A percentile compares a stretch with the other conserved stretches of the same genome.
phyloP scores from a whole-genome alignment of 306 rosid species.

The Hippophae rhamnoides region DNA sequence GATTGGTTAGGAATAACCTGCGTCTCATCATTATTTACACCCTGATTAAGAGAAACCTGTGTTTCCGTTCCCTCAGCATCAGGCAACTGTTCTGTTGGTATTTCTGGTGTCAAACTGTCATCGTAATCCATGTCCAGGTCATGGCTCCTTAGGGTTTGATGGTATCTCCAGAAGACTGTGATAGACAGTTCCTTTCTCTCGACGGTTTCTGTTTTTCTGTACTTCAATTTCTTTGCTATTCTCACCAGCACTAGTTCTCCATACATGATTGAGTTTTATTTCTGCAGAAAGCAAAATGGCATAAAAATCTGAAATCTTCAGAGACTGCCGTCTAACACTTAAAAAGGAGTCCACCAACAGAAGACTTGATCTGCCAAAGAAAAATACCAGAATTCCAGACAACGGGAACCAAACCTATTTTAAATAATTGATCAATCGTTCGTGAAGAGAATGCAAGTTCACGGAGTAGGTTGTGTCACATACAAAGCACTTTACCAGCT shows the following conservation, averaged over 20 bases:
- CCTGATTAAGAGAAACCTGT: conserved; percentile 22
- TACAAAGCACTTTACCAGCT: too few relatives aligned
- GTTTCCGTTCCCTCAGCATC: conserved; percentile 54
- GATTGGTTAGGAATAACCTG: conserved; percentile 18
- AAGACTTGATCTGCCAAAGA: too few relatives aligned
- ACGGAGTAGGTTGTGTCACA: too few relatives aligned
- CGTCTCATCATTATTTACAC: conserved; percentile 26
- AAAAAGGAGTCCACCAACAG: background rate
- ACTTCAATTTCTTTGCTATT: conserved; percentile 77
- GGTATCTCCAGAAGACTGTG: conserved; percentile 49
- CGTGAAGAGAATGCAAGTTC: too few relatives aligned
- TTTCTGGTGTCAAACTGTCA: conserved; percentile 67
- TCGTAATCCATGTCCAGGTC: conserved; percentile 88
- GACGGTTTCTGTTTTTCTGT: conserved; percentile 67
- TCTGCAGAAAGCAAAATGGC: conserved; percentile 57
- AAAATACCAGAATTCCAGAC: too few relatives aligned
- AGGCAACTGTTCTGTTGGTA: conserved; percentile 77
- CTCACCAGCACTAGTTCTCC: conserved; percentile 80
- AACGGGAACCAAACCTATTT: too few relatives aligned
- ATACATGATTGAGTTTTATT: conserved; percentile 45
- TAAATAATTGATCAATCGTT: too few relatives aligned
- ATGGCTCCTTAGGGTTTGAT: conserved; percentile 79
- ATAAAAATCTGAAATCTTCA: conserved; percentile 21
- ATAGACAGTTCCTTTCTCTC: conserved; percentile 63
- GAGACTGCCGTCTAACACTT: conserved; percentile 16